Base-by-base conservation (phyloP, 1,284 basidiomycete genomes). In the Apiotrichum gracile region DNA sequence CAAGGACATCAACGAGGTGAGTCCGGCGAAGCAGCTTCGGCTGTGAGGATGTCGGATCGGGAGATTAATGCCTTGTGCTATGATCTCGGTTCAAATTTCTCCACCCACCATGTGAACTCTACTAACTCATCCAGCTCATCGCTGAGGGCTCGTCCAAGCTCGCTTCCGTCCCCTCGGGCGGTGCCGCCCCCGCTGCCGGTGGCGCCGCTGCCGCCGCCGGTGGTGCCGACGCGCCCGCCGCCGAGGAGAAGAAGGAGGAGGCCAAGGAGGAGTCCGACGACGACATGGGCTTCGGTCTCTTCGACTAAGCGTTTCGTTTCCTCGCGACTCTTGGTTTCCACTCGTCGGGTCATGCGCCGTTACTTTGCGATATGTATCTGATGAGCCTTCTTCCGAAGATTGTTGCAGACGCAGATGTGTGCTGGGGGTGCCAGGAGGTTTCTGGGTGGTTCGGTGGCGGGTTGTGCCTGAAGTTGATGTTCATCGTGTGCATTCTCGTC, bases 61-160 rank as follows among this genome's bases (percentile, higher is more conserved):
- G n/a, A n/a, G 42, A 6, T 29, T n/a, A 35, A 35, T 6, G 34
- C 6, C 38, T 13, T 22, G 17, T 24, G 21, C 16, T 16, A 26
- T 14, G 9, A 19, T 41, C 6, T 26, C 8, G n/a, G n/a, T n/a
- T n/a, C n/a, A 43, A 40, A 24, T 22, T 22, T 6, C 10, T 40
- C 9, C 27, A 6, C 9, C 16, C 31, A 10, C 9, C 3, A 13
- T 31, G 31, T 10, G 16, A 10, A 31, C 21, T 38, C 17, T 17
- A 26, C 14, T 61, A 40, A 55, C 57, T 13, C 10, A 22, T 33
- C 12, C 65, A 90, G 84, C 79, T 99, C 80, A 97, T 99, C 76
- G 81, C 85, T 66, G 91, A 93, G 78, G 94, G 94, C 54, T 85
- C 86, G 49, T 77, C 83, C 76, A 97, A 97, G 81, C 89, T 97